Evolutionary conservation across 345 rosid species (phyloP).

Genomic region (Anacardium occidentale): DNA sequence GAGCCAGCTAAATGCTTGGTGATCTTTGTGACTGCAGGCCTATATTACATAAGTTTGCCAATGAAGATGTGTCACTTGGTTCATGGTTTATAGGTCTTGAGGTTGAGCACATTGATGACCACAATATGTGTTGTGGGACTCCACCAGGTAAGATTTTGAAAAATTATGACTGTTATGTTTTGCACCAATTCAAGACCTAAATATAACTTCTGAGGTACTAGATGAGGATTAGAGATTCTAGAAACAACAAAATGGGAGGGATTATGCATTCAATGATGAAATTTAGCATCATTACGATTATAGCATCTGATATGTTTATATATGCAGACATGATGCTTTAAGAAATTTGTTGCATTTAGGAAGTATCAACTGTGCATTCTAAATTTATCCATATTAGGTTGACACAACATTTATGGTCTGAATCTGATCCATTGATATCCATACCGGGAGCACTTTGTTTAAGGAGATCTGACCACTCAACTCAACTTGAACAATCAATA

Average conservation of each 20-base stretch:
- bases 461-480: background rate
- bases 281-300: background rate
- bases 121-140: slow-evolving; percentile 88
- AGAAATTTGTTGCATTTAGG: background rate
- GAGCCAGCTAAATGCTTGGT: slow-evolving; percentile 10
- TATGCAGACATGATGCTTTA: background rate
- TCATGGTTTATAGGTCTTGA: slow-evolving; percentile 97
- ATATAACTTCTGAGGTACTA: background rate
- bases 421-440: slow-evolving; percentile 5
- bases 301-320: background rate
- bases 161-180: background rate
- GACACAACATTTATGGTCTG: background rate
- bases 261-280: background rate
- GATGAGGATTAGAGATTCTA: background rate
- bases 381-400: background rate
- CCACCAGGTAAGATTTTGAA: slow-evolving; percentile 70
- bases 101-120: slow-evolving; percentile 91
- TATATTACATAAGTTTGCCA: slow-evolving; percentile 86
- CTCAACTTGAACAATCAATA: background rate
- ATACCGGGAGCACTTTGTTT: background rate
- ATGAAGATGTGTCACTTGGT: slow-evolving; percentile 95
- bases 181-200: background rate
- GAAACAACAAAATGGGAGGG: background rate
- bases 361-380: background rate
- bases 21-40: slow-evolving; percentile 54